phyloP scores from a whole-genome alignment of 495 filamentous ascomycete species.

The Cryomyces antarcticus region DNA sequence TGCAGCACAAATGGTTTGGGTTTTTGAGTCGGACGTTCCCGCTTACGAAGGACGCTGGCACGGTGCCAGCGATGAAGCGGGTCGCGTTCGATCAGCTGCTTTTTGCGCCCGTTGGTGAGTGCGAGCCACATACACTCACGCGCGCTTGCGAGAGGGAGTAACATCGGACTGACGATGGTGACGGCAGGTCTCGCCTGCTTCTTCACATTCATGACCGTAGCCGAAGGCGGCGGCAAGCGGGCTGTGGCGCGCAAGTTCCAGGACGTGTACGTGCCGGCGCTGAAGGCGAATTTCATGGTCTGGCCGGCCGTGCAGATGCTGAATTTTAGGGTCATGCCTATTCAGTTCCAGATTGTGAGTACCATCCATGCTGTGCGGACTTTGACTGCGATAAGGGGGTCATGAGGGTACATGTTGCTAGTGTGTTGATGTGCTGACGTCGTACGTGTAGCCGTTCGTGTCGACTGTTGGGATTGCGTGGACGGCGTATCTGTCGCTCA shows the following conservation, averaged over 20 bases:
- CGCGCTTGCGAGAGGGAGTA: not conserved
- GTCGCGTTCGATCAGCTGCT: conserved; percentile 88
- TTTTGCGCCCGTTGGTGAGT: conserved; percentile 73
- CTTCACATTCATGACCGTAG: conserved; percentile 91
- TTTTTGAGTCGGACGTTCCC: conserved; percentile 74
- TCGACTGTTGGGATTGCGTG: conserved; percentile 93
- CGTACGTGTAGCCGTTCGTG: conserved; percentile 60
- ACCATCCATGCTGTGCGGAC: not conserved
- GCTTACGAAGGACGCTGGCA: conserved; percentile 53
- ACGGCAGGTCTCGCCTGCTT: conserved; percentile 54
- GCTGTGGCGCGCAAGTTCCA: conserved; percentile 70
- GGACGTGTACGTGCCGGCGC: conserved; percentile 78
- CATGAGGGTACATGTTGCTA: not conserved
- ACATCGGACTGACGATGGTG: conserved; percentile 1
- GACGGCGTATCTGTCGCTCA: conserved; percentile 95
- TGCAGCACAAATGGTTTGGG: conserved; percentile 94
- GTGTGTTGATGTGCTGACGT: not conserved
- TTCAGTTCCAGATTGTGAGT: conserved; percentile 93
- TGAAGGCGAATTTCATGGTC: conserved; percentile 90
- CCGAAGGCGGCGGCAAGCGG: conserved; percentile 74
- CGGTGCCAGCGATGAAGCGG: conserved; percentile 63
- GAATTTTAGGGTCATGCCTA: conserved; percentile 87
- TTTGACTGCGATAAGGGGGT: too few species aligned
- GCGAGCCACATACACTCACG: not conserved
- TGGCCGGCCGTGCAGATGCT: conserved; percentile 95